Base-by-base conservation (phyloP, 2,329 filamentous ascomycete species). In the Paecilomyces formosus region DNA sequence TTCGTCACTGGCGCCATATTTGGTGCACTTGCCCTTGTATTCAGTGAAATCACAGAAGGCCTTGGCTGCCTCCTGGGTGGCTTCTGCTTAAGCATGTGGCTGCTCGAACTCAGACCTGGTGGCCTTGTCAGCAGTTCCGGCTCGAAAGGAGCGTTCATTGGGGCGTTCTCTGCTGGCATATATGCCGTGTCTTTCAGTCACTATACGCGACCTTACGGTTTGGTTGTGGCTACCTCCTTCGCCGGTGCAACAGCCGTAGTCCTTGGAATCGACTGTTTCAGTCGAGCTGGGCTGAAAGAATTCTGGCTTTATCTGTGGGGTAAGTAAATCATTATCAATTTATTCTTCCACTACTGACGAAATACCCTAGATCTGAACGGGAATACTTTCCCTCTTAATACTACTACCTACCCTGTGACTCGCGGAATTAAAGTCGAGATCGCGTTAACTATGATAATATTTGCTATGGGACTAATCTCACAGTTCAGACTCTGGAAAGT, bases 261-360 rank as follows among this genome's bases (percentile, higher is more conserved):
- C 13, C 75, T 97, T 2, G 93, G 93, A 2, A 89, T 97, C 59
- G 93, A 97, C 71, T 96, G 91, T 73, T 95, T 93, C 66, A 93
- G 87, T 67, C 81, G 86, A 62, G 91, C 92, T n/a, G 93, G 93
- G 0, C 78, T 96, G 66, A 97, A 96, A 72, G 93, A 97, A 72
- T 97, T 97, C 65, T 97, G 93, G 93, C 82, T 90, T 5, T 97
- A 95, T 71, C 81, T 96, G 39, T 97, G 93, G 93, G 78, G 82
- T 85, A 71, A 72, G 81, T 71, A 15, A 28, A 26, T 53, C 12
- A 26, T 54, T 56, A 61, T 57, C 60, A 51, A 21, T 62, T 68
- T 26, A 55, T 60, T 52, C 9, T 68, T 21, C 55, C 18, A 30
- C 53, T 12, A 61, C 65, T 54, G 68, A 60, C 35, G 50, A 13